These are phyloP conservation scores for Dentipellis sp. DNA, from an alignment of 768 basidiomycete species.

Conservation along the genomic window DNA sequence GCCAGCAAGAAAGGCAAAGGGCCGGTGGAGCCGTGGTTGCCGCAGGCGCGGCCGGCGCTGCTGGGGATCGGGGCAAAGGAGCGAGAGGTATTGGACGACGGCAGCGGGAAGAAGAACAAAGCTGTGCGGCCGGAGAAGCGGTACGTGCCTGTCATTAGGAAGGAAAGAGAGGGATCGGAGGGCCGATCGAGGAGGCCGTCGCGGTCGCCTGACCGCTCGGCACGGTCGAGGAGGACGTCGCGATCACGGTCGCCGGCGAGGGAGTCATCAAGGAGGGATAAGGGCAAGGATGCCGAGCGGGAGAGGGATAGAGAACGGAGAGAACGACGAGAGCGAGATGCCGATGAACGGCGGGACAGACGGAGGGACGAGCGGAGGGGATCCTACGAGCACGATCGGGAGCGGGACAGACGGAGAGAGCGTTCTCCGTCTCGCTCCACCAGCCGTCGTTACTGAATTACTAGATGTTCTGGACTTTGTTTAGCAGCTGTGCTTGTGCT, in stretches of 20 bases:
- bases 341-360: slow-evolving; percentile 2
- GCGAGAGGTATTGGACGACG: slow-evolving; percentile 61
- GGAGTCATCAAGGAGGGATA: background rate
- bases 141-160: slow-evolving; percentile 78
- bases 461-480: too few species aligned
- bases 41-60: slow-evolving; percentile 72
- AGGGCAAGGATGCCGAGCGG: background rate
- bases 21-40: slow-evolving; percentile 71
- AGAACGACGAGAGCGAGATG: background rate
- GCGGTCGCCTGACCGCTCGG: slow-evolving; percentile 1
- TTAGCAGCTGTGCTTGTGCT: too few species aligned
- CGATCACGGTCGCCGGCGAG: slow-evolving; percentile 1
- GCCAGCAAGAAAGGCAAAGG: slow-evolving; percentile 49
- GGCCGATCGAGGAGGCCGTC: slow-evolving; percentile 4
- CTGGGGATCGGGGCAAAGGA: slow-evolving; percentile 95
- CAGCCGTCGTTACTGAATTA: background rate
- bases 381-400: slow-evolving; percentile 15
- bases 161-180: slow-evolving; percentile 31
- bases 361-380: background rate
- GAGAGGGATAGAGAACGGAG: background rate
- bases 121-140: slow-evolving; percentile 54
- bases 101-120: slow-evolving; percentile 36
- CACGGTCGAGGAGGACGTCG: slow-evolving; percentile 6
- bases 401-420: slow-evolving; percentile 7
- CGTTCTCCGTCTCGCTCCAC: slow-evolving; percentile 4